These are phyloP conservation scores for Chlorella sp. DNA, from an alignment of 139 green algal species.

Conservation along the genomic window DNA sequence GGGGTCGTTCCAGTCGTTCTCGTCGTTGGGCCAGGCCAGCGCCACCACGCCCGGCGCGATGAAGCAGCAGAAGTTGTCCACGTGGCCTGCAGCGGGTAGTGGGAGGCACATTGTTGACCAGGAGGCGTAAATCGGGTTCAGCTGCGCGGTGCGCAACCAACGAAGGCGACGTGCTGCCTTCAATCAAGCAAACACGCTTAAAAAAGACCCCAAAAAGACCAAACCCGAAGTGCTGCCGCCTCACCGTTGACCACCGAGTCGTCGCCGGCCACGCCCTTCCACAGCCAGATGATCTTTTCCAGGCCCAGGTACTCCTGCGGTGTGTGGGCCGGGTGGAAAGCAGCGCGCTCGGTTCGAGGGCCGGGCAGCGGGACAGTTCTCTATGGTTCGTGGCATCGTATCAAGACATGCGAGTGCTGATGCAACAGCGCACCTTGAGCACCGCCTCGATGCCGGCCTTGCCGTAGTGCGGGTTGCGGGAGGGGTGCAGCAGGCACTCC, in stretches of 20 bases:
- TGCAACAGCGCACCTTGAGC: conserved; percentile 59
- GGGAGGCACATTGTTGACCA: too few species aligned
- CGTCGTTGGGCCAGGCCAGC: conserved; percentile 76
- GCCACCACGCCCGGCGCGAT: conserved; percentile 66
- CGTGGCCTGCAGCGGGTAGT: conserved; percentile 47
- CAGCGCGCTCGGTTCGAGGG: neutral
- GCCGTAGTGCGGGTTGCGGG: conserved; percentile 73
- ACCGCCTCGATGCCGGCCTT: conserved; percentile 64
- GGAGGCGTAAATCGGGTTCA: neutral
- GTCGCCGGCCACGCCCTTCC: conserved; percentile 70
- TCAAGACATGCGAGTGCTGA: too few species aligned
- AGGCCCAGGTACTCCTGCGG: conserved; percentile 66
- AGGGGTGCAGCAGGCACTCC: conserved; percentile 78
- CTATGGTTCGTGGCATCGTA: too few species aligned
- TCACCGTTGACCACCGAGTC: conserved; percentile 65
- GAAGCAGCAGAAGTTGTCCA: conserved; percentile 84
- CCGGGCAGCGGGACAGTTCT: neutral
- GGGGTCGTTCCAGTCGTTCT: conserved; percentile 51
- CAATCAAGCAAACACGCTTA: neutral
- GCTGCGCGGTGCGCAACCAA: neutral
- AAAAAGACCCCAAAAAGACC: too few species aligned
- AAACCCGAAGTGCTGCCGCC: neutral
- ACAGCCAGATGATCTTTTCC: conserved; percentile 82
- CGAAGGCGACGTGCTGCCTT: neutral
- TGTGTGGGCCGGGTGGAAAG: neutral